Evolutionary conservation across 1,139 yeast genomes (phyloP).

Genomic region (Zygosaccharomyces pseudobailii): DNA sequence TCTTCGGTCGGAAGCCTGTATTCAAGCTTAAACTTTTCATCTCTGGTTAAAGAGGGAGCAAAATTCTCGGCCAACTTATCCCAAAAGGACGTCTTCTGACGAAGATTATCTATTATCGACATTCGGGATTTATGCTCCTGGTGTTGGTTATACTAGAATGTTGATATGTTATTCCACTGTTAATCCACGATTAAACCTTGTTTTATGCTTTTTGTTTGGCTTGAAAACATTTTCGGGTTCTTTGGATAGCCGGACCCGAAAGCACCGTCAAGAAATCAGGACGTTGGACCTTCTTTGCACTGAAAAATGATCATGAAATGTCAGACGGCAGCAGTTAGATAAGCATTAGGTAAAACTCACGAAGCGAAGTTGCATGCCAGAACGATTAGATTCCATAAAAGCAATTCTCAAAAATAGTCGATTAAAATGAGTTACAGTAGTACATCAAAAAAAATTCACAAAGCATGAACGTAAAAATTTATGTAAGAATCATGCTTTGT

Average conservation of each 20-base stretch:
- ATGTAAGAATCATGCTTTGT: too few relatives aligned
- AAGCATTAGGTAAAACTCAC: too few relatives aligned
- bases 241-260: background rate
- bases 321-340: too few relatives aligned
- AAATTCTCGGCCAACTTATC: conserved; percentile 36
- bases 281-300: background rate
- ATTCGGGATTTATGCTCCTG: conserved; percentile 25
- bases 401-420: too few relatives aligned
- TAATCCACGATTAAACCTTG: background rate
- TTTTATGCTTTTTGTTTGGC: background rate
- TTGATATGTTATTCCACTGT: background rate
- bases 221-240: background rate
- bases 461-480: too few relatives aligned
- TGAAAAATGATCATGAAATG: background rate
- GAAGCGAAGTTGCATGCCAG: too few relatives aligned
- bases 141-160: background rate
- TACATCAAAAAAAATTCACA: too few relatives aligned
- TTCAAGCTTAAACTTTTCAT: conserved; percentile 63
- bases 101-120: conserved; percentile 49
- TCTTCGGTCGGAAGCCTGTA: conserved; percentile 72
- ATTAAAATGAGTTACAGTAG: too few relatives aligned
- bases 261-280: background rate
- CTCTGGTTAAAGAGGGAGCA: conserved; percentile 41
- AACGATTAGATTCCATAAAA: too few relatives aligned
- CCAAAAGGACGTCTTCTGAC: conserved; percentile 47